Base-by-base conservation (phyloP, 352 stramenopile genomes). In the Pythium scleroteichum region DNA sequence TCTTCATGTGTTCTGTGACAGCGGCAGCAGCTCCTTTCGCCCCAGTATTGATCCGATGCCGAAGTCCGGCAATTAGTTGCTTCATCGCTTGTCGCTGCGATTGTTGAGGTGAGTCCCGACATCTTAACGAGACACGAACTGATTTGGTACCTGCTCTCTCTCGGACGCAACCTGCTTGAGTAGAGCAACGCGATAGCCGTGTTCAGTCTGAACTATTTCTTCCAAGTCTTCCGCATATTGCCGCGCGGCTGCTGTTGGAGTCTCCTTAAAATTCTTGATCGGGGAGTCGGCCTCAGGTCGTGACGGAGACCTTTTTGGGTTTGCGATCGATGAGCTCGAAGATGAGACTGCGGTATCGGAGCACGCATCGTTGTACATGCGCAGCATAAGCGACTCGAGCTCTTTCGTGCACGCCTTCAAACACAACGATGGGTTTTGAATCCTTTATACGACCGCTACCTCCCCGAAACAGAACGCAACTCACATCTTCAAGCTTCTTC, bases 351-450 rank as follows among this genome's bases (percentile, higher is more conserved):
- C n/a, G 65, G 57, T 57, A 33, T 69, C 59, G 1, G 65, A 51
- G 35, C 64, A 79, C 2, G 82, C 70, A 9, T 90, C 76, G 19
- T 90, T 92, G 63, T 84, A 85, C 51, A 89, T 78, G 0, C 75
- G 75, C 44, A 92, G 35, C 13, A 92, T 56, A 5, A 82, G 20
- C 16, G 78, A 81, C 38, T 92, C 82, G 10, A 92, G 68, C 7
- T 92, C 82, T 58, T 82, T 87, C 3, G 73, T 62, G 35, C 62
- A 87, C 7, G 62, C 75, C 81, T 90, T 56, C 4, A 39, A 6
- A 22, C n/a, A n/a, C n/a, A n/a, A n/a, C n/a, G n/a, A n/a, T n/a
- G n/a, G n/a, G n/a, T n/a, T n/a, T n/a, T n/a, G n/a, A n/a, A n/a
- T n/a, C n/a, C n/a, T n/a, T n/a, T n/a, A n/a, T n/a, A n/a, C n/a